Percentiles rank a stretch among this genome's conserved stretches.
These are phyloP conservation scores for Dalbergia oliveri DNA, from an alignment of 306 rosid genomes.

Conservation along the genomic window DNA sequence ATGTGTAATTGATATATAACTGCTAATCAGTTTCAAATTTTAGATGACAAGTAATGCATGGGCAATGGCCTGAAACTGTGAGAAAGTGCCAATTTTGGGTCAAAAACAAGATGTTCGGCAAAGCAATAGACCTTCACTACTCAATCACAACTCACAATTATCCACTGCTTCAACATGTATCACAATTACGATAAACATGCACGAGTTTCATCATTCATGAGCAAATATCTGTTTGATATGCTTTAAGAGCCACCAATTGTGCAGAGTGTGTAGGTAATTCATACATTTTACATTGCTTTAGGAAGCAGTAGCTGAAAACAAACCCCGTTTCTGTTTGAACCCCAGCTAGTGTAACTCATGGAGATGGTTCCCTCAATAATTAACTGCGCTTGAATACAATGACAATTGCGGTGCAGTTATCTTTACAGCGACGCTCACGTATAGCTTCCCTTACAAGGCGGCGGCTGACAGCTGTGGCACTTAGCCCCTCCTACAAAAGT, in stretches of 20 bases:
- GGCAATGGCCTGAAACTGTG: too few species aligned
- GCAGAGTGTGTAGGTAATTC: constrained; percentile 3
- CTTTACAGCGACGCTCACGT: constrained; percentile 88
- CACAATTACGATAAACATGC: constrained; percentile 35
- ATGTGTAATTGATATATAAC: too few species aligned
- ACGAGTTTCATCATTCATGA: constrained; percentile 26
- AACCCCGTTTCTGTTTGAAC: not conserved
- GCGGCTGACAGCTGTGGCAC: constrained; percentile 73
- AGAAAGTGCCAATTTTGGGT: too few species aligned
- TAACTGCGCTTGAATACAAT: constrained; percentile 67
- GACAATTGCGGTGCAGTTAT: constrained; percentile 85
- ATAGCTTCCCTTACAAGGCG: constrained; percentile 83
- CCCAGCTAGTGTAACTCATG: constrained; percentile 6
- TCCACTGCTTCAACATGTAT: constrained; percentile 39
- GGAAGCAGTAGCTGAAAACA: constrained; percentile 40
- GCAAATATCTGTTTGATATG: not conserved
- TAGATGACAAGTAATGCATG: too few species aligned
- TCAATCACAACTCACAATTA: constrained; percentile 13
- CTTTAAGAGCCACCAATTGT: constrained; percentile 1
- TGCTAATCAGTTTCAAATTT: too few species aligned
- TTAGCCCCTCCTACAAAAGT: constrained; percentile 71
- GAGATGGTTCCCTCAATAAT: constrained; percentile 19
- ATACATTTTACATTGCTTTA: constrained; percentile 33
- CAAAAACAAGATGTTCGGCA: too few species aligned
- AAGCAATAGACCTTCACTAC: not conserved